A percentile compares a stretch with the other conserved stretches of the same genome.
These are phyloP conservation scores for Angomonas ambiguus DNA, from an alignment of 208 protist species.

Conservation along the genomic window DNA sequence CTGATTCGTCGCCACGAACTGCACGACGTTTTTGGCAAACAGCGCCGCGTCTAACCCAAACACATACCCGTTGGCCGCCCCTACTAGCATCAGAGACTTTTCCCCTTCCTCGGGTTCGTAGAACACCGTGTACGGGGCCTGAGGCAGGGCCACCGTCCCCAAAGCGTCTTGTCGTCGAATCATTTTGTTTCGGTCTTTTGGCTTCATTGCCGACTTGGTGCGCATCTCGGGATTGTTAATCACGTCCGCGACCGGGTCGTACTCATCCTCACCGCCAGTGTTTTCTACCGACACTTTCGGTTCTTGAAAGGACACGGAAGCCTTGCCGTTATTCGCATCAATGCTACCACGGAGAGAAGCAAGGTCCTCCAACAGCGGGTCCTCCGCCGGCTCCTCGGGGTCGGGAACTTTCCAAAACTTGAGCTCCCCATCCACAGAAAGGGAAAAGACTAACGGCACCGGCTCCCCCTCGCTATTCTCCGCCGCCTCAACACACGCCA, in stretches of 20 bases:
- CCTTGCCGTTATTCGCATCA: constrained; percentile 17
- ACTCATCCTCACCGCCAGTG: constrained; percentile 14
- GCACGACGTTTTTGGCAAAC: constrained; percentile 42
- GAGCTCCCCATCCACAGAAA: constrained; percentile 45
- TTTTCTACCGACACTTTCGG: constrained; percentile 5
- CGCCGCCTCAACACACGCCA: constrained; percentile 36
- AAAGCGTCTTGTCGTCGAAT: constrained; percentile 35
- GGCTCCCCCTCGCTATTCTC: constrained; percentile 23
- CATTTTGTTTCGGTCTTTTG: constrained; percentile 25
- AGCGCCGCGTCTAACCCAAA: constrained; percentile 44
- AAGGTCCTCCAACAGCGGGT: constrained; percentile 20
- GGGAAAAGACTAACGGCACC: constrained; percentile 42
- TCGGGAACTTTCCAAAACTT: constrained; percentile 72
- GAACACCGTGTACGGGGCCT: constrained; percentile 31
- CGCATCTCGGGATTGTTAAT: constrained; percentile 5
- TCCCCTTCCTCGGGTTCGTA: constrained; percentile 14
- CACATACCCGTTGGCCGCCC: constrained; percentile 55
- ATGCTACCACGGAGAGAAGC: not conserved
- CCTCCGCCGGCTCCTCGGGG: constrained; percentile 36
- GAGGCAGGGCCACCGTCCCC: constrained; percentile 58
- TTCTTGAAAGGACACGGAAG: constrained; percentile 47
- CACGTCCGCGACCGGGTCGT: not conserved
- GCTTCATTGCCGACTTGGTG: constrained; percentile 60
- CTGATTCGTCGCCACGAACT: constrained; percentile 41
- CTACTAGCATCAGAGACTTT: constrained; percentile 37